These are phyloP conservation scores for Polyplosphaeria fusca DNA, from an alignment of 495 filamentous ascomycete species.

Conservation along the genomic window DNA sequence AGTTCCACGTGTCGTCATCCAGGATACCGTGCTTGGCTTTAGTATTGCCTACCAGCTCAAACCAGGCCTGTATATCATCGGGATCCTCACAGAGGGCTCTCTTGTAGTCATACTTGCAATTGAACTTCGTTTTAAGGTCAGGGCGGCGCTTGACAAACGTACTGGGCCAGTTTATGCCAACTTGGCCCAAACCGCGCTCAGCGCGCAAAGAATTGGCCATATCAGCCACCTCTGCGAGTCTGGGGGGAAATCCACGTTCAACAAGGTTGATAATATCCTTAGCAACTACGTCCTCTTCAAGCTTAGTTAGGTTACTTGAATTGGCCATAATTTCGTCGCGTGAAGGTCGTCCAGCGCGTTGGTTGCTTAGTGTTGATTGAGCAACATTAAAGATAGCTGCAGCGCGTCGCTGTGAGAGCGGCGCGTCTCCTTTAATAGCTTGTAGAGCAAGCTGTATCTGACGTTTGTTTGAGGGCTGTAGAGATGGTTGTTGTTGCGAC, in stretches of 20 bases:
- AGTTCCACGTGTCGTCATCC: conserved; percentile 1
- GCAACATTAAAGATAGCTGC: conserved; percentile 4
- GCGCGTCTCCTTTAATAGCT: conserved; percentile 2
- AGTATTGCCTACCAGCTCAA: conserved; percentile 1
- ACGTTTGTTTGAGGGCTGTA: background rate
- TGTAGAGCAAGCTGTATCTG: conserved; percentile 1
- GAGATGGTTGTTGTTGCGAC: background rate
- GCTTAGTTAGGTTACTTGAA: background rate
- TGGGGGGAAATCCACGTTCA: background rate
- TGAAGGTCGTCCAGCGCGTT: background rate
- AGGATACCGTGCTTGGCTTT: background rate
- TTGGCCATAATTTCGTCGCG: background rate
- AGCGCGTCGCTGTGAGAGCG: background rate
- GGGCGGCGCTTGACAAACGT: background rate
- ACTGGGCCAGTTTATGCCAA: conserved; percentile 1
- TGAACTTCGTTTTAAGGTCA: conserved; percentile 7
- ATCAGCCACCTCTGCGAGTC: background rate
- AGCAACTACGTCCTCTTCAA: background rate
- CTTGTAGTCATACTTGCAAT: conserved; percentile 6
- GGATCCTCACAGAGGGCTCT: conserved; percentile 7
- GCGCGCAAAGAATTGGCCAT: background rate
- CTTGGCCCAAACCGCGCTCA: background rate
- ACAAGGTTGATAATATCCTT: background rate
- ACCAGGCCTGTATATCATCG: conserved; percentile 5
- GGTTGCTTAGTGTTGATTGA: background rate